Evolutionary conservation across 306 rosid genomes (phyloP).

Genomic region (Mimosa bimucronata): DNA sequence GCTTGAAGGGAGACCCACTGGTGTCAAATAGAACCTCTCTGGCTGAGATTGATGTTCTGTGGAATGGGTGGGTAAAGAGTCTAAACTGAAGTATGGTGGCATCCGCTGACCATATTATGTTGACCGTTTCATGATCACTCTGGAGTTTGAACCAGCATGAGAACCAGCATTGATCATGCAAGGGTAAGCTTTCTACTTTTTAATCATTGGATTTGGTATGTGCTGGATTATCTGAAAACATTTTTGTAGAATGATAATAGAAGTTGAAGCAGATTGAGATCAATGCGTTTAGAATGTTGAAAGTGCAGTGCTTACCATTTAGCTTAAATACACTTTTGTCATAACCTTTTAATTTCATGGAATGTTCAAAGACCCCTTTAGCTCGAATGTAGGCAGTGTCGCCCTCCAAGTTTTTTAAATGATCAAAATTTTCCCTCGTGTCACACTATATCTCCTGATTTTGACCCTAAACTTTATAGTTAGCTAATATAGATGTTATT

Average conservation of each 20-base stretch:
- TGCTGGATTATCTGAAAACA: neutral
- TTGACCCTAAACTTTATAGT: neutral
- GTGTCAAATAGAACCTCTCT: neutral
- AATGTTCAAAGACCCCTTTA: neutral
- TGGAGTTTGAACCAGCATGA: conserved; percentile 12
- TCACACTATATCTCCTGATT: neutral
- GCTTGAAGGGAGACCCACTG: conserved; percentile 49
- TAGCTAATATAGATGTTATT: neutral
- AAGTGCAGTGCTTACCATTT: neutral
- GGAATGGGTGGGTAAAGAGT: neutral
- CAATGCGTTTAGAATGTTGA: neutral
- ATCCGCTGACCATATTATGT: neutral
- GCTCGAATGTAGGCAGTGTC: neutral
- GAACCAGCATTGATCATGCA: conserved; percentile 13
- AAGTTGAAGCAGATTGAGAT: neutral
- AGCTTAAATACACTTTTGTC: neutral
- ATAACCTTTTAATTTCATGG: neutral
- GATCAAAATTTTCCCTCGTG: neutral
- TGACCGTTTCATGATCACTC: conserved; percentile 11
- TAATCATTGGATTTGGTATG: conserved; percentile 17
- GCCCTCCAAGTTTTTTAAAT: neutral
- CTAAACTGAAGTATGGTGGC: neutral
- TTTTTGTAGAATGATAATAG: neutral
- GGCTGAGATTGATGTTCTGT: neutral
- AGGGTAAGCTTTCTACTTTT: conserved; percentile 22